Evolutionary conservation across 2,329 filamentous ascomycete genomes (phyloP).

Genomic region (Beauveria varroae): DNA sequence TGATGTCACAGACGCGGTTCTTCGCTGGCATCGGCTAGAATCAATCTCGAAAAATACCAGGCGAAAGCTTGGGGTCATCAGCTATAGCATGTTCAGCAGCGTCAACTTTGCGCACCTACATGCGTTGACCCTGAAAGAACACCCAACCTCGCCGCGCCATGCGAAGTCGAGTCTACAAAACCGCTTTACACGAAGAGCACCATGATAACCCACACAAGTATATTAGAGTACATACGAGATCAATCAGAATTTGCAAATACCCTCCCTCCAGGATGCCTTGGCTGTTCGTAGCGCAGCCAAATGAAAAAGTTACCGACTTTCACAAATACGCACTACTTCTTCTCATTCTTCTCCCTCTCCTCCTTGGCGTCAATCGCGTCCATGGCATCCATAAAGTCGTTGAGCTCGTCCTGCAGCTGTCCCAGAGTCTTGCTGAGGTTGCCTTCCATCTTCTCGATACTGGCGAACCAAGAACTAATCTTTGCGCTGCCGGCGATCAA

Average conservation of each 20-base stretch:
- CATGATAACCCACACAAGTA: neutral
- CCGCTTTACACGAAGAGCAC: neutral
- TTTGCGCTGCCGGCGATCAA: constrained; percentile 21
- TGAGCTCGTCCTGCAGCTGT: constrained; percentile 16
- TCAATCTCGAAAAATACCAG: no score
- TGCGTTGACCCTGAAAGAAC: no score
- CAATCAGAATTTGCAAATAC: neutral
- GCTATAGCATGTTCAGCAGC: no score
- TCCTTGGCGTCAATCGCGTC: constrained; percentile 5
- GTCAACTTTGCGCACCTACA: no score
- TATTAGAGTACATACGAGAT: neutral
- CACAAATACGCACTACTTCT: neutral
- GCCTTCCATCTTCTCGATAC: constrained; percentile 16
- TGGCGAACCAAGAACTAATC: constrained; percentile 17
- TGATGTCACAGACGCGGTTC: no score
- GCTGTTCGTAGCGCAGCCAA: neutral
- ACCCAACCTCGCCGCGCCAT: no score
- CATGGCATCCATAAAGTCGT: constrained; percentile 15
- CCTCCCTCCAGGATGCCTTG: neutral
- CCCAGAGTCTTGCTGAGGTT: constrained; percentile 15
- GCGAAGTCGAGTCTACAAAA: no score
- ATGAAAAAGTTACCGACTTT: neutral
- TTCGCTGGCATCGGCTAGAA: no score
- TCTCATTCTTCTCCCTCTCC: neutral
- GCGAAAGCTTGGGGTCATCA: no score